phyloP scores from a whole-genome alignment of 2,329 filamentous ascomycete genomes.

The Cladosporium velox region DNA sequence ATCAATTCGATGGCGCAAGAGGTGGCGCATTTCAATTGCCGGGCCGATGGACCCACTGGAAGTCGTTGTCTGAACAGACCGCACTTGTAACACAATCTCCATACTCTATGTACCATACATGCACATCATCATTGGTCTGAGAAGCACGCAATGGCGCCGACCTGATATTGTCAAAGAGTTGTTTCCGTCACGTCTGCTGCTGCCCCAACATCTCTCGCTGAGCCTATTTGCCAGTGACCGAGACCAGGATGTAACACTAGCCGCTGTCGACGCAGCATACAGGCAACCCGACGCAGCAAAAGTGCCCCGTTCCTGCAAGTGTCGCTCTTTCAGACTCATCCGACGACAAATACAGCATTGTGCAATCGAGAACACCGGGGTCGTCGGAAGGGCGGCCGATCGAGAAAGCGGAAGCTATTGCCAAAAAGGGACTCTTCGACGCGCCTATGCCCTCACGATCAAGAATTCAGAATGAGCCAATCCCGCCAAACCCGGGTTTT shows the following conservation, averaged over 20 bases:
- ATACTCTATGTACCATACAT: background rate
- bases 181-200: background rate
- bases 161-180: background rate
- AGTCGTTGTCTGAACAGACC: background rate
- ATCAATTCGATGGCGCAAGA: conserved; percentile 7
- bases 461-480: no score
- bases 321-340: background rate
- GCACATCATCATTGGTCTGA: background rate
- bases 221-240: background rate
- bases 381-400: no score
- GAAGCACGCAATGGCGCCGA: background rate
- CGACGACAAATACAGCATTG: background rate
- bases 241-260: background rate
- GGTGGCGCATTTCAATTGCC: background rate
- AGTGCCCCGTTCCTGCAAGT: no score
- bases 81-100: background rate
- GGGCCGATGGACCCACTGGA: conserved; percentile 8
- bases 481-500: no score
- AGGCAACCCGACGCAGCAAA: no score
- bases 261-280: background rate
- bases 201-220: background rate
- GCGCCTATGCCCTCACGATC: no score
- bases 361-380: no score
- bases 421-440: no score
- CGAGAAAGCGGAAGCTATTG: no score